Conservation (phyloP, 2,329 filamentous ascomycete genomes). For the Pleochaeta shiraiana region DNA sequence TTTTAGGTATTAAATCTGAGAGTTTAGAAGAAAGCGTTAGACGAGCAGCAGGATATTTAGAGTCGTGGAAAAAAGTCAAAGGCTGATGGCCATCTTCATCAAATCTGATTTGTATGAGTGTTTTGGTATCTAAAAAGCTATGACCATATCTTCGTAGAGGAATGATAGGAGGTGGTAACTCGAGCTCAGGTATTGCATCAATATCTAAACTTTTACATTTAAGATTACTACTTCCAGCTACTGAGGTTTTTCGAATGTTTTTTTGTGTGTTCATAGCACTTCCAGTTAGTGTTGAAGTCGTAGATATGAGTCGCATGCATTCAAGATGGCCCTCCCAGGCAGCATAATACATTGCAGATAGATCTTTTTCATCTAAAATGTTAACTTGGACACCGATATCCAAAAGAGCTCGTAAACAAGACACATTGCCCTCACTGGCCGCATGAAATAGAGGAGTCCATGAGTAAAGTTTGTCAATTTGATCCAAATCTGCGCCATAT, state of each 20-base stretch:
- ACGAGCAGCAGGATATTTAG: slow-evolving; percentile 85
- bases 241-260: slow-evolving; percentile 17
- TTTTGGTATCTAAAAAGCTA: slow-evolving; percentile 96
- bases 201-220: slow-evolving; percentile 39
- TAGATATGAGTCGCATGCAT: slow-evolving; percentile 74
- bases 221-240: slow-evolving; percentile 20
- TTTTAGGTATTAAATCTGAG: slow-evolving; percentile 89
- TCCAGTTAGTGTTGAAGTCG: slow-evolving; percentile 16
- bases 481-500: slow-evolving; percentile 76
- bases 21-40: slow-evolving; percentile 93
- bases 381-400: slow-evolving; percentile 57
- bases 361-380: slow-evolving; percentile 73
- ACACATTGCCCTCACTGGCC: slow-evolving; percentile 85
- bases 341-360: slow-evolving; percentile 95
- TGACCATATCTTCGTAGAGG: slow-evolving; percentile 87
- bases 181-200: slow-evolving; percentile 80
- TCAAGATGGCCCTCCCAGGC: slow-evolving; percentile 94
- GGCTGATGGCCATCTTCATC: slow-evolving; percentile 52
- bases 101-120: slow-evolving; percentile 83
- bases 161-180: slow-evolving; percentile 88
- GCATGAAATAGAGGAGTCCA: slow-evolving; percentile 97
- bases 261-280: slow-evolving; percentile 7
- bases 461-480: slow-evolving; percentile 86
- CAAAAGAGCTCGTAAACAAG: slow-evolving; percentile 63
- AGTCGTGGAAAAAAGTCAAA: slow-evolving; percentile 89